These are phyloP conservation scores for Sanghuangporus sanghuang DNA, from an alignment of 1,284 basidiomycete species.

Conservation along the genomic window DNA sequence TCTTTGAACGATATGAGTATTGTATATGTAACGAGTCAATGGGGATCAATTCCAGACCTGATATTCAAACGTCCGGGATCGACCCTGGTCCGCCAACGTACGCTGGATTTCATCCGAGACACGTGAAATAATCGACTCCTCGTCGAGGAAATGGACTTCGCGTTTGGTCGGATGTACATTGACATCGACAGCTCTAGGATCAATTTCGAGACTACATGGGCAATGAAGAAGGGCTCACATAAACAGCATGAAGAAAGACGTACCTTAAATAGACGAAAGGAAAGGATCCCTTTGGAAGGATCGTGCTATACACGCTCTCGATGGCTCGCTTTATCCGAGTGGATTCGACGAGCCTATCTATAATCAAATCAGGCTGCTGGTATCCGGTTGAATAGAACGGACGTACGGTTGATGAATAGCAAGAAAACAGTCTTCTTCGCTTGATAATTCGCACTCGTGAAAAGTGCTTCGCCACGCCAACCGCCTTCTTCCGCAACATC, in stretches of 20 bases:
- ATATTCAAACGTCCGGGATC: slow-evolving; percentile 74
- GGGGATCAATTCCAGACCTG: slow-evolving; percentile 47
- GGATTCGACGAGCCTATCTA: slow-evolving; percentile 94
- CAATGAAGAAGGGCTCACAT: neutral
- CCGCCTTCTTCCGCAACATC: slow-evolving; percentile 28
- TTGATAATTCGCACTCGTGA: slow-evolving; percentile 88
- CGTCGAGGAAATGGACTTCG: slow-evolving; percentile 93
- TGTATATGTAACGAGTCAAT: neutral
- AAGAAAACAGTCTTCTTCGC: slow-evolving; percentile 83
- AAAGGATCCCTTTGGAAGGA: slow-evolving; percentile 88
- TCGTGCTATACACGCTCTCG: slow-evolving; percentile 79
- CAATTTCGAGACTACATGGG: slow-evolving; percentile 64
- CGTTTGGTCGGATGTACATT: slow-evolving; percentile 99
- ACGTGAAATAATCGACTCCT: slow-evolving; percentile 81
- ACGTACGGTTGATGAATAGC: slow-evolving; percentile 92
- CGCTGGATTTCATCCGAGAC: slow-evolving; percentile 74
- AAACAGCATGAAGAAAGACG: slow-evolving; percentile 8
- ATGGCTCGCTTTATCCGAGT: slow-evolving; percentile 82
- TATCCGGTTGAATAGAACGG: neutral
- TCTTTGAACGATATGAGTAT: neutral
- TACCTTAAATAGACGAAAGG: slow-evolving; percentile 94
- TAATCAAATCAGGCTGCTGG: slow-evolving; percentile 34
- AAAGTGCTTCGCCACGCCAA: slow-evolving; percentile 72
- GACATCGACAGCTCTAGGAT: slow-evolving; percentile 88
- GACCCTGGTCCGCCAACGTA: slow-evolving; percentile 61